Evolutionary conservation across 306 rosid genomes (phyloP).

Genomic region (Dicorynia guianensis): DNA sequence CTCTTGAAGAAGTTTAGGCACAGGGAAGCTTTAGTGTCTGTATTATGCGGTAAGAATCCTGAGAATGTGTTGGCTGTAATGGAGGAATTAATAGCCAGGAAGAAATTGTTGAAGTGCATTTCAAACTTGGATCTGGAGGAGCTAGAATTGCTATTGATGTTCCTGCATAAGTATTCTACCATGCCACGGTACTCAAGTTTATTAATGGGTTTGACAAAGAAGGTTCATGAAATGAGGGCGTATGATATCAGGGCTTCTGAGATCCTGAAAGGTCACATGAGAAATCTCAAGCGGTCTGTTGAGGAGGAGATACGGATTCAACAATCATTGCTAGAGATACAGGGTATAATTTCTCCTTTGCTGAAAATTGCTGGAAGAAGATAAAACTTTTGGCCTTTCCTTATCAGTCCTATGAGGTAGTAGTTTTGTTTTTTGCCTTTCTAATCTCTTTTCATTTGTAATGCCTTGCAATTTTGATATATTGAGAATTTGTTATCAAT

Average conservation of each 20-base stretch:
- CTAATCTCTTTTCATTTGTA: neutral
- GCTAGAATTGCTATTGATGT: constrained; percentile 62
- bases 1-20: constrained; percentile 89
- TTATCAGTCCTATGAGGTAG: constrained; percentile 2
- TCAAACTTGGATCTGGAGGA: constrained; percentile 68
- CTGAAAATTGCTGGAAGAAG: constrained; percentile 80
- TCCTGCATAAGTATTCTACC: constrained; percentile 70
- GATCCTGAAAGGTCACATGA: constrained; percentile 51
- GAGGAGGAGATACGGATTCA: constrained; percentile 83
- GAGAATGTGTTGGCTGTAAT: constrained; percentile 83
- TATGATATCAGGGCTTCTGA: constrained; percentile 68
- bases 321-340: constrained; percentile 76
- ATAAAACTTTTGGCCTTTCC: constrained; percentile 45
- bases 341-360: constrained; percentile 85
- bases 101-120: constrained; percentile 69
- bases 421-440: constrained; percentile 6
- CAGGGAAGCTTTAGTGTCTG: constrained; percentile 76
- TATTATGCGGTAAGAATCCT: constrained; percentile 65
- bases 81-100: constrained; percentile 90
- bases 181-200: constrained; percentile 65
- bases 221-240: constrained; percentile 73
- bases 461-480: constrained; percentile 23
- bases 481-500: constrained; percentile 19
- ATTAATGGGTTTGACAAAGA: constrained; percentile 74
- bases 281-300: constrained; percentile 77